Base-by-base conservation (phyloP, 2,329 filamentous ascomycete species). In the Elsinoe arachidis region DNA sequence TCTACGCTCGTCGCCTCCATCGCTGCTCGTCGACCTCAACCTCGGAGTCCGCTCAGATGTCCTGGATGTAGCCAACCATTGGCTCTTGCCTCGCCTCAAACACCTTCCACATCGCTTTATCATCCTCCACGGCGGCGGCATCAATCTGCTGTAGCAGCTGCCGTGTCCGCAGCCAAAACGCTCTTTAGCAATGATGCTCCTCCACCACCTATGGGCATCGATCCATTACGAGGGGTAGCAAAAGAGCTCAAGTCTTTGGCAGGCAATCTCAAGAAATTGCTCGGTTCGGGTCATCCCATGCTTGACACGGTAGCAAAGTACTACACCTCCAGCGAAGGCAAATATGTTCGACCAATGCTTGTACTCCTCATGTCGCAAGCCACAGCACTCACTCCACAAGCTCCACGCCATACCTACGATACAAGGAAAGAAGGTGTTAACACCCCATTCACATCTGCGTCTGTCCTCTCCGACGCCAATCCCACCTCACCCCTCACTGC, bases 181-280 rank as follows among this genome's bases (percentile, higher is more conserved):
- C 80, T 90, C 60, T 85, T 90, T 63, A 80, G 80, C 63, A 86
- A 85, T 68, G 82, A 81, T 44, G 78, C 86, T 60, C 69, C 72
- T 49, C 65, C 66, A n/a, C 80, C 81, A 63, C 78, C 81, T 64
- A 83, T 95, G 74, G 82, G 84, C 61, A 82, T 96, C 66, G 92
- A 97, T 70, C 92, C 92, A 34, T 80, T 97, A 67, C 83, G 88
- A 61, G 87, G 89, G 34, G 91, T 97, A 34, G 92, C 89, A 61
- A 95, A 96, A 74, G 92, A 97, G 78, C 89, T 99, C 85, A 93
- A 95, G 73, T 95, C 91, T 66, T 76, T 97, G 67, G 96, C 88
- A 10, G 90, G 90, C 56, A 96, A 97, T 67, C 95, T 97, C 72
- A 82, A 89, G 60, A 88, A 95, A 69, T 79, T 97, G n/a, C 77